These are phyloP conservation scores for Amanita fuliginea DNA, from an alignment of 768 basidiomycete species.

Conservation along the genomic window DNA sequence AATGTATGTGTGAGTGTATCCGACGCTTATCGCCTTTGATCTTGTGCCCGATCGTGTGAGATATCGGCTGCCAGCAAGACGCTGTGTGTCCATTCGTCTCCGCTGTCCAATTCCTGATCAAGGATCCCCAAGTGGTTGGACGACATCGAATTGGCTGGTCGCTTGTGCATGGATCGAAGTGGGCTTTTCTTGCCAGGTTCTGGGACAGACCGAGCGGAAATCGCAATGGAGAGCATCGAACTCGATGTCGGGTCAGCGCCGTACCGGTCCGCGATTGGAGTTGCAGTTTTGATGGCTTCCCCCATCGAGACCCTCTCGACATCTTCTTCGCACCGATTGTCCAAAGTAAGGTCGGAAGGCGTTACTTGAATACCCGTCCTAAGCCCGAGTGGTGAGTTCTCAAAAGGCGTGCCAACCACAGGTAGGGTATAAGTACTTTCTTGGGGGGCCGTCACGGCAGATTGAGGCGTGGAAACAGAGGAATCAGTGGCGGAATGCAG, in stretches of 20 bases:
- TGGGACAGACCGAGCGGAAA: slow-evolving; percentile 5
- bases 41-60: slow-evolving; percentile 20
- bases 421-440: slow-evolving; percentile 36
- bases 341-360: slow-evolving; percentile 16
- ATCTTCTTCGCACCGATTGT: not conserved
- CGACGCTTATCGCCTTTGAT: not conserved
- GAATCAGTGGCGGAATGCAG: slow-evolving; percentile 34
- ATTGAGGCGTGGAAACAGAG: slow-evolving; percentile 36
- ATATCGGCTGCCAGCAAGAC: slow-evolving; percentile 62
- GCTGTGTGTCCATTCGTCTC: slow-evolving; percentile 65
- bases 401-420: slow-evolving; percentile 50
- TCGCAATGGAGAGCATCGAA: slow-evolving; percentile 12
- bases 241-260: slow-evolving; percentile 14
- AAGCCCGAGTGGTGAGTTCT: slow-evolving; percentile 35
- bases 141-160: slow-evolving; percentile 22
- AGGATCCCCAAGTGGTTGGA: slow-evolving; percentile 38
- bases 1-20: not conserved
- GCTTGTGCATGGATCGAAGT: slow-evolving; percentile 14
- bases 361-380: slow-evolving; percentile 24
- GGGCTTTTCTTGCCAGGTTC: slow-evolving; percentile 12
- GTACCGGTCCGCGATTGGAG: slow-evolving; percentile 27
- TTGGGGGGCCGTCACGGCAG: slow-evolving; percentile 51
- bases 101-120: slow-evolving; percentile 29
- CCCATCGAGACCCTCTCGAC: slow-evolving; percentile 4
- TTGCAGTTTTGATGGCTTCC: slow-evolving; percentile 11